Evolutionary conservation across 2,329 filamentous ascomycete genomes (phyloP), one percentile per base, ranked within the genome.

Genomic region (Fusarium oligoseptatum): DNA sequence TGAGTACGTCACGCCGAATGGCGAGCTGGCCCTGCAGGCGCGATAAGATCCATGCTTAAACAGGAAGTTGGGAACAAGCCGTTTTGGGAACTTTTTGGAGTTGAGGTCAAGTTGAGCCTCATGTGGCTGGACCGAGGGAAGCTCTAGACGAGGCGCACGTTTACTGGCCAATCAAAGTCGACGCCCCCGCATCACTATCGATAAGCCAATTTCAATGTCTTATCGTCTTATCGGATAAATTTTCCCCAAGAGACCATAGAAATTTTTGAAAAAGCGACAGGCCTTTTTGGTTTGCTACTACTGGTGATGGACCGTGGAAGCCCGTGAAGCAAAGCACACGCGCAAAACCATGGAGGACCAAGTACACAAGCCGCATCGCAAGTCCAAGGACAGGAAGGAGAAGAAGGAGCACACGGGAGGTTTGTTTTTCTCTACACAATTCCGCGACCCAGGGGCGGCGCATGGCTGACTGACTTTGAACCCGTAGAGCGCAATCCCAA

Each of bases 361-460:
- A 86, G 84, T 89, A 52, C 95, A 98, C 81, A 92, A 94, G 84
- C 90, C 95, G 79, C 96, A 98, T 87, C 90, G 95, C 80, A 92
- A 94, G 80, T 87, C 92, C 34, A 98, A 98, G 85, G 94, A 97
- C 85, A 97, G 97, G 88, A 97, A 97, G 87, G 90, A 79, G 1
- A 79, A 92, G 83, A 80, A 84, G 80, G 71, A 81, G 75, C 85
- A 86, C 57, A 83, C 72, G 11, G 72, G 72, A 29, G 72, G 72
- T 73, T 10, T 20, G 62, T 41, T 41, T 17, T 32, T 32, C 9
- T 4, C 12, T 6, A 2, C 4, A 3, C 29, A 20, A 43, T 58
- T 58, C 62, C 24, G 64, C 58, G 62, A 52, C 27, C 27, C 17
- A 36, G n/a, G 55, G 29, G 29, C 29, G 29, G 67, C 57, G 64